phyloP scores from a whole-genome alignment of 345 rosid genomes.

The Eucalyptus pumila region DNA sequence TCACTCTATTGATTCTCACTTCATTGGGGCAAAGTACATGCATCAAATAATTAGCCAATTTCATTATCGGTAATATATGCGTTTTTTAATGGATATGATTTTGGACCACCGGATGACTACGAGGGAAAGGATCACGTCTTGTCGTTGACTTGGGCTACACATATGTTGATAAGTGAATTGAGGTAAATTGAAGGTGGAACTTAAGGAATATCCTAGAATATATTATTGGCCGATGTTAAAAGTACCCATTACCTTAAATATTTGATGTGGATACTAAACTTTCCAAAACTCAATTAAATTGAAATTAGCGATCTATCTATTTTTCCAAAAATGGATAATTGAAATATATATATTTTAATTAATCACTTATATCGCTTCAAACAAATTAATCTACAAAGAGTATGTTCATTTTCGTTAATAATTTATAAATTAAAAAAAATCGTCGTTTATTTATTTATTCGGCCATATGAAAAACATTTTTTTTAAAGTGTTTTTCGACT shows the following conservation, averaged over 20 bases:
- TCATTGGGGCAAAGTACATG: too few relatives aligned
- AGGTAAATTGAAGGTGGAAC: not conserved
- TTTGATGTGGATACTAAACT: accelerated
- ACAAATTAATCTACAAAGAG: too few relatives aligned
- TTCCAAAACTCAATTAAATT: not conserved
- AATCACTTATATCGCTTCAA: accelerated
- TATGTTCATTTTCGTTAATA: not conserved
- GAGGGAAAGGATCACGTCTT: not conserved
- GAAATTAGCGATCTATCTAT: accelerated
- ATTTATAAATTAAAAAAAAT: not conserved
- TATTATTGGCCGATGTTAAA: too few relatives aligned
- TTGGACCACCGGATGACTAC: not conserved
- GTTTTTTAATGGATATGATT: not conserved
- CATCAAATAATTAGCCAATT: not conserved
- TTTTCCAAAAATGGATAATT: too few relatives aligned
- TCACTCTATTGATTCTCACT: too few relatives aligned
- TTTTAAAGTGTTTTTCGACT: not conserved
- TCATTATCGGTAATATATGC: not conserved
- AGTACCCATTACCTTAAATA: not conserved
- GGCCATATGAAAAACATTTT: too few relatives aligned
- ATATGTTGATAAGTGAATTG: not conserved
- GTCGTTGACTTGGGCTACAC: not conserved
- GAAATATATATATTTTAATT: too few relatives aligned
- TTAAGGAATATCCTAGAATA: too few relatives aligned
- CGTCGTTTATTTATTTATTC: too few relatives aligned